phyloP scores from a whole-genome alignment of 78 protist species.

The Dictyostelium brefeldianum region DNA sequence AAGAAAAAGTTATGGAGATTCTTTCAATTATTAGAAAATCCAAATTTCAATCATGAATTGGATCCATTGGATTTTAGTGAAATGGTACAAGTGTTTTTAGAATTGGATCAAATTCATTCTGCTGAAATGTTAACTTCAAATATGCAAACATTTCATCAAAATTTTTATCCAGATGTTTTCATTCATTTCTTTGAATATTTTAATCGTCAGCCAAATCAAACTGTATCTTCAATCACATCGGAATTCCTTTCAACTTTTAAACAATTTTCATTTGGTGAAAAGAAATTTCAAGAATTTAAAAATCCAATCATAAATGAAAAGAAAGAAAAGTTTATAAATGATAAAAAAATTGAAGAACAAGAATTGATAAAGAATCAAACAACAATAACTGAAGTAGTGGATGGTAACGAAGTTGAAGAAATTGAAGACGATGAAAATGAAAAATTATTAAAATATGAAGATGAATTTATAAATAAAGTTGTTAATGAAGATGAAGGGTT shows the following conservation, averaged over 20 bases:
- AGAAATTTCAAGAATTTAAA: background rate
- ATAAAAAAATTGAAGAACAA: background rate
- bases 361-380: background rate
- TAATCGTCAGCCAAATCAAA: background rate
- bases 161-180: slow-evolving; percentile 28
- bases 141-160: slow-evolving; percentile 11
- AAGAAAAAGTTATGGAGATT: background rate
- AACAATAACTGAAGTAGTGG: too few relatives aligned
- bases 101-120: background rate
- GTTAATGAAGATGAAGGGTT: background rate
- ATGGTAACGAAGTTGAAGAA: background rate
- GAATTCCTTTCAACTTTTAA: slow-evolving; percentile 12
- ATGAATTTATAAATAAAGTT: background rate
- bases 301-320: background rate
- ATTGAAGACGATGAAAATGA: background rate
- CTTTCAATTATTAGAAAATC: background rate
- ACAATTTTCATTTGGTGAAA: background rate
- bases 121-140: slow-evolving; percentile 11
- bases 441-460: background rate
- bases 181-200: background rate
- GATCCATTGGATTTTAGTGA: background rate
- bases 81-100: slow-evolving; percentile 10
- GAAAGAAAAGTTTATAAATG: background rate
- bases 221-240: background rate
- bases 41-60: background rate